Conservation (phyloP, 257 asterid species). For the Catharanthus roseus region DNA sequence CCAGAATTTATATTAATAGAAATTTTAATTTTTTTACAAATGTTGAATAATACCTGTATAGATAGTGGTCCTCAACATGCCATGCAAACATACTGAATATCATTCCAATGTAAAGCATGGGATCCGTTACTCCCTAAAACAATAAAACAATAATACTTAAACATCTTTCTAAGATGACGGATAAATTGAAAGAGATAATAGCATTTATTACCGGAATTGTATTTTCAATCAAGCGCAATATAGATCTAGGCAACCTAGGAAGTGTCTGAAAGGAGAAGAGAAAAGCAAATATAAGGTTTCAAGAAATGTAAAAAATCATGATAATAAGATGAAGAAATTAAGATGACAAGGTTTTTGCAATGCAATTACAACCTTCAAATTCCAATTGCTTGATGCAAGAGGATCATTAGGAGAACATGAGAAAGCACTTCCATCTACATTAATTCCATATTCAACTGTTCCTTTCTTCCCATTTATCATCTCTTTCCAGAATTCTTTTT, state of each 20-base stretch:
- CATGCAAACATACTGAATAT: conserved; percentile 50
- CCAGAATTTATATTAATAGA: too few species aligned
- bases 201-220: conserved; percentile 31
- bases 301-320: too few species aligned
- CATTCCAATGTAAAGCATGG: conserved; percentile 46
- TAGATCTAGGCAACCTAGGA: conserved; percentile 21
- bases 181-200: too few species aligned
- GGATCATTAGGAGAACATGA: conserved; percentile 30
- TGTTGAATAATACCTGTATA: conserved; percentile 44
- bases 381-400: conserved; percentile 40
- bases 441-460: conserved; percentile 34
- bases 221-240: conserved; percentile 31
- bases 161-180: too few species aligned
- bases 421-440: conserved; percentile 47
- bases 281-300: too few species aligned
- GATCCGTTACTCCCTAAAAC: conserved; percentile 42
- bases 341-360: background rate
- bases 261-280: conserved; percentile 26
- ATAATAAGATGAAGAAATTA: background rate
- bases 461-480: conserved; percentile 24
- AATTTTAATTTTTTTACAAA: too few species aligned
- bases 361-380: conserved; percentile 30
- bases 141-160: too few species aligned
- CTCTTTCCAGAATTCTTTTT: conserved; percentile 39
- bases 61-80: conserved; percentile 50